These are phyloP conservation scores for Corylus avellana DNA, from an alignment of 306 rosid genomes.

Conservation along the genomic window DNA sequence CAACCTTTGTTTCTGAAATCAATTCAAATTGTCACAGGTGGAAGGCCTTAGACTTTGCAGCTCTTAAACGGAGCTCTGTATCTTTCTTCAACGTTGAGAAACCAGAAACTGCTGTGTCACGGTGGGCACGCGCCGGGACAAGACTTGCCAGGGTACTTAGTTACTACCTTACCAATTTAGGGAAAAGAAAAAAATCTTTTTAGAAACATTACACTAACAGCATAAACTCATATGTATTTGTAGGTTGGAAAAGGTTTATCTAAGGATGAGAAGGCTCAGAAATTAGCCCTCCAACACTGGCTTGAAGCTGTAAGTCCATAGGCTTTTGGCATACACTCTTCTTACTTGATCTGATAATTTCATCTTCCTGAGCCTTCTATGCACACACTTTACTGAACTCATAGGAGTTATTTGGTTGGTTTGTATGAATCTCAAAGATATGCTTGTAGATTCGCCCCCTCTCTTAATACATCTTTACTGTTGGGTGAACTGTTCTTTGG, in stretches of 20 bases:
- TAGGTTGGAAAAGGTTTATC: constrained; percentile 55
- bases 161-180: neutral
- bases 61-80: constrained; percentile 48
- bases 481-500: neutral
- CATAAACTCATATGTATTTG: neutral
- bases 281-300: constrained; percentile 56
- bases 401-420: neutral
- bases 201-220: neutral
- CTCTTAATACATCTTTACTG: neutral
- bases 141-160: constrained; percentile 51
- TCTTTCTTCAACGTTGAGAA: constrained; percentile 48
- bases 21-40: constrained; percentile 40
- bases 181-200: neutral
- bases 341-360: neutral
- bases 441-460: neutral
- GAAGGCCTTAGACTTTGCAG: constrained; percentile 53
- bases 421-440: neutral
- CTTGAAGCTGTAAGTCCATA: constrained; percentile 55
- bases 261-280: constrained; percentile 53
- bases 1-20: neutral
- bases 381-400: no score
- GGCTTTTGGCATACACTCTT: neutral
- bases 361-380: neutral
- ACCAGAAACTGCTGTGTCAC: constrained; percentile 44
- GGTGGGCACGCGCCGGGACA: constrained; percentile 50